Evolutionary conservation across 768 basidiomycete genomes (phyloP), one percentile per base, ranked within the genome.

Genomic region (Leccinum obscurum): DNA sequence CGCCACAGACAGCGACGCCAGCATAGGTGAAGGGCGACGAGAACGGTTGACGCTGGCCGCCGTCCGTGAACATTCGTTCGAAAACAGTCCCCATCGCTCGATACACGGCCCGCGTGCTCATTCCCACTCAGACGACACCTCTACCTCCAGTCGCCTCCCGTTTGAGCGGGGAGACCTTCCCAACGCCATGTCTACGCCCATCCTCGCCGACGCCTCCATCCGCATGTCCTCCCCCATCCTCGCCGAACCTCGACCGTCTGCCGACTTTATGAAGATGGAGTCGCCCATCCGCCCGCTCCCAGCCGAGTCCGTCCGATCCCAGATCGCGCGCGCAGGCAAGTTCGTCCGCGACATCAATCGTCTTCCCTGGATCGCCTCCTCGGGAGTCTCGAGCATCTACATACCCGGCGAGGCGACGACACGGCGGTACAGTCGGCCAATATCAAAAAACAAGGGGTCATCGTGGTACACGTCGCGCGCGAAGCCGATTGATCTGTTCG

Each of bases 181-280:
- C 2, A 65, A 69, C 14, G 70, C 71, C 44, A 72, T 72, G 61
- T 72, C 70, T 4, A 72, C 70, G 15, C 70, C 70, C 10, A 67
- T 70, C 57, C 71, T 72, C 10, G 62, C 63, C 3, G 63, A 69
- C 3, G 61, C 67, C 26, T 67, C 65, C 39, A 67, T 72, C 26
- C 65, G 64, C 7, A 50, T 70, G 9, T 70, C 69, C 10, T 77
- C 75, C n/a, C 80, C 80, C 0, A 61, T 78, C 32, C 70, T 77
- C 41, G 76, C 76, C 6, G 76, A 80, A 44, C 80, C 78, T 4
- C 74, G 72, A 17, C 78, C 73, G 13, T 78, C 76, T 4, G 71
- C 80, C 0, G 81, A 82, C 60, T 83, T 82, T 63, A 79, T 76
- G 28, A 81, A 81, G 62, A 82, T 84, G 81, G 74, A 76, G 6